Evolutionary conservation across 805 yeast genomes (phyloP).

Genomic region (Priceomyces melissophilus): DNA sequence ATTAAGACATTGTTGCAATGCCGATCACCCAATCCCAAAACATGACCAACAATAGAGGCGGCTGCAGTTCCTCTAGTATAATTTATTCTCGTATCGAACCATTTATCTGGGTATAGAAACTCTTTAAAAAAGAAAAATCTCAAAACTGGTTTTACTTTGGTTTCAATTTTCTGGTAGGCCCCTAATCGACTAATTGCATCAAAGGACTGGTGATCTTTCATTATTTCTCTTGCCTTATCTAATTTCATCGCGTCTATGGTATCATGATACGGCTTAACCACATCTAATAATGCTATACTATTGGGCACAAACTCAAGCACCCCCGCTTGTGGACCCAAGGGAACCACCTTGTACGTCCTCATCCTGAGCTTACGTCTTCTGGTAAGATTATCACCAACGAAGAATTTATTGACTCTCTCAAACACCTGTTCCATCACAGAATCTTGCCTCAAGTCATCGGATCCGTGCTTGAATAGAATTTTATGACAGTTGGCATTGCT

Average conservation of each 20-base stretch:
- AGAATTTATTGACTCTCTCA: conserved; percentile 71
- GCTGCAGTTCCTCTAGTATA: conserved; percentile 82
- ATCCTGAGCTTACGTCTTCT: conserved; percentile 56
- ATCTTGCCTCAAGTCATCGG: conserved; percentile 93
- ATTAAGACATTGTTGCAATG: conserved; percentile 87
- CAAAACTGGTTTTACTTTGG: conserved; percentile 61
- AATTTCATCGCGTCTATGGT: conserved; percentile 42
- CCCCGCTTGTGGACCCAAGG: conserved; percentile 85
- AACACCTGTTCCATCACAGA: conserved; percentile 98
- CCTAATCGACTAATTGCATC: conserved; percentile 41
- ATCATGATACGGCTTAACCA: conserved; percentile 62
- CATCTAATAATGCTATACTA: conserved; percentile 67
- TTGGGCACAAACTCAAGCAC: conserved; percentile 84
- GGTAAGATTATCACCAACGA: conserved; percentile 54
- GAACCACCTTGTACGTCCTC: conserved; percentile 85
- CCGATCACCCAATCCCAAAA: conserved; percentile 92
- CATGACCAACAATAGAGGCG: conserved; percentile 80
- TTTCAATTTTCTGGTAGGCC: conserved; percentile 46
- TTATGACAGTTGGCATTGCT: conserved; percentile 58
- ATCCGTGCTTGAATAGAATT: conserved; percentile 75
- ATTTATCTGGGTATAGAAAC: conserved; percentile 62
- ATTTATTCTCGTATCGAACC: conserved; percentile 64
- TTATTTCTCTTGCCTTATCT: conserved; percentile 58
- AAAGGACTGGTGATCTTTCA: conserved; percentile 56
- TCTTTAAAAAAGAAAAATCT: conserved; percentile 66